phyloP scores from a whole-genome alignment of 164 flowering plant genomes.

The Paratinospora sagittata region DNA sequence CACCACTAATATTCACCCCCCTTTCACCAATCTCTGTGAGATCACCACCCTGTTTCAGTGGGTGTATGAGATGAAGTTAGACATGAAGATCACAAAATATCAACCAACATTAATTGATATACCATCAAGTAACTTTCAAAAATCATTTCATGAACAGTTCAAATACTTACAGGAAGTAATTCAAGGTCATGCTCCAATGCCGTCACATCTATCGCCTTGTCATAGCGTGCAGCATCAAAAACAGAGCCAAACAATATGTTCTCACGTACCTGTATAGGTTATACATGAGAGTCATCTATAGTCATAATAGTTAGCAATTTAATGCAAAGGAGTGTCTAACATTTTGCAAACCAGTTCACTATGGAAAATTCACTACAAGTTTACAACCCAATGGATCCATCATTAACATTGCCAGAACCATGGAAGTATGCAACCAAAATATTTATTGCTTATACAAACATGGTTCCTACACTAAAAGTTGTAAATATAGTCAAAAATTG shows the following conservation, averaged over 20 bases:
- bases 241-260: conserved; percentile 86
- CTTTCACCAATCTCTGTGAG: conserved; percentile 99
- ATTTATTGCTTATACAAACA: conserved; percentile 2
- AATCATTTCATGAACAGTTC: background rate
- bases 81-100: background rate
- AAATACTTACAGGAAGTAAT: conserved; percentile 65
- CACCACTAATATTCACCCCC: conserved; percentile 98
- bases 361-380: background rate
- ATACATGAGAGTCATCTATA: conserved; percentile 2
- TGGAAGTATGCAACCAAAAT: background rate
- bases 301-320: background rate
- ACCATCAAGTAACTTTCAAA: background rate
- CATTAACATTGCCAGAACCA: background rate
- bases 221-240: conserved; percentile 58
- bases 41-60: conserved; percentile 79
- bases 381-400: background rate
- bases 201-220: conserved; percentile 75
- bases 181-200: conserved; percentile 88
- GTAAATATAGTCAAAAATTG: background rate
- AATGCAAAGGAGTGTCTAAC: background rate
- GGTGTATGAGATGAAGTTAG: conserved; percentile 4
- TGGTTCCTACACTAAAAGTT: background rate
- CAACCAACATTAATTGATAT: background rate
- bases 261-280: conserved; percentile 67
- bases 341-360: background rate